These are phyloP conservation scores for Sordaria brevicollis DNA, from an alignment of 495 filamentous ascomycete genomes.

Conservation along the genomic window DNA sequence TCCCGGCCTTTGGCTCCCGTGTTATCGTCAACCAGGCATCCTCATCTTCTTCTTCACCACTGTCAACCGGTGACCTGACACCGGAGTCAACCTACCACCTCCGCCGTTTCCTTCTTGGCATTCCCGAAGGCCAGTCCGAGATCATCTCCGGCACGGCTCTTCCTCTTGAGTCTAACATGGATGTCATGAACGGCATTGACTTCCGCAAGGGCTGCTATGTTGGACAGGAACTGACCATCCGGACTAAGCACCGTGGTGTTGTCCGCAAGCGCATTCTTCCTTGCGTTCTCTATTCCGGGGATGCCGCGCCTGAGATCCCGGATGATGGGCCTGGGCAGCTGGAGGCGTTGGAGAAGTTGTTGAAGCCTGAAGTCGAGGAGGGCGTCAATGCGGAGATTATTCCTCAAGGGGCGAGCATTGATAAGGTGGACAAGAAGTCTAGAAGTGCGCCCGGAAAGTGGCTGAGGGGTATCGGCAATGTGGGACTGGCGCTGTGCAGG, in stretches of 20 bases:
- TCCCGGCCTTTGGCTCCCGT: conserved; percentile 57
- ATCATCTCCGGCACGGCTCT: conserved; percentile 17
- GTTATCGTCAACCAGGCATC: conserved; percentile 10
- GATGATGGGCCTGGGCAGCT: background rate
- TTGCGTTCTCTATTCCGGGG: conserved; percentile 53
- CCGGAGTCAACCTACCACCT: conserved; percentile 47
- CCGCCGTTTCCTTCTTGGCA: conserved; percentile 63
- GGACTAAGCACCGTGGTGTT: conserved; percentile 87
- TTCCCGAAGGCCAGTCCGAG: conserved; percentile 64
- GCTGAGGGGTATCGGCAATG: conserved; percentile 64
- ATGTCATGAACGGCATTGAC: conserved; percentile 72
- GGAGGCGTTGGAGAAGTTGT: conserved; percentile 25
- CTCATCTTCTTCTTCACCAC: conserved; percentile 23
- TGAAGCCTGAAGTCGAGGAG: conserved; percentile 12
- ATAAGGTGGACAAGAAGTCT: conserved; percentile 37
- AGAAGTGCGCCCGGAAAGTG: conserved; percentile 64
- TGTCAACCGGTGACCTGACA: conserved; percentile 15
- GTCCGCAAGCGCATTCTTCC: conserved; percentile 87
- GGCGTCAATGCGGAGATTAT: conserved; percentile 13
- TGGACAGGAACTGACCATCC: conserved; percentile 90
- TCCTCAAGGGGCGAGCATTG: conserved; percentile 31
- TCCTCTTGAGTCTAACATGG: conserved; percentile 52
- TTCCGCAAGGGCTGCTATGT: conserved; percentile 96
- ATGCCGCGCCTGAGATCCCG: conserved; percentile 3
- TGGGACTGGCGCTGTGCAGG: conserved; percentile 81